Base-by-base conservation (phyloP, 106 monocot species). In the Dendrobium chrysotoxum region DNA sequence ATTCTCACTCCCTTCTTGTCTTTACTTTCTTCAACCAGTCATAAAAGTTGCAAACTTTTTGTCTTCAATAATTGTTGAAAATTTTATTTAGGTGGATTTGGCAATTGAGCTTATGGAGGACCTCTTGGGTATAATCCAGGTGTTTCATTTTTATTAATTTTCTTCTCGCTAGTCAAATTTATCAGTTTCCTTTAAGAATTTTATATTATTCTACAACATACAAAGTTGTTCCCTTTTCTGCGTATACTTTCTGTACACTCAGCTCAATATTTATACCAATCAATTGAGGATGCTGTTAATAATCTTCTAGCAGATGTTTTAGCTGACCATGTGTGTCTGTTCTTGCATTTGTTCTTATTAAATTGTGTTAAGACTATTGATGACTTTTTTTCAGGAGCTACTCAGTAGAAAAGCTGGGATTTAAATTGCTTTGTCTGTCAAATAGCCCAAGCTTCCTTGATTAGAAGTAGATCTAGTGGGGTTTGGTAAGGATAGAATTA, bases 71-170 rank as follows among this genome's bases (percentile, higher is more conserved):
- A 80, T 72, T 83, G 42, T 28, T 75, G 23, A 61, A 23, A 72
- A 9, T 68, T 70, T 70, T 70, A 31, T 31, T 68, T 40, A 98
- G 97, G 84, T 95, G 17, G 97, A 98, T 88, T 88, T 98, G 26
- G 80, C 88, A 74, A 82, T 95, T 80, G 97, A 98, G 80, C 88
- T 95, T 88, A 75, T 98, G 66, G 94, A 89, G 78, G 97, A 95
- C 72, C 89, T 98, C n/a, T 80, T 98, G 76, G 84, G 80, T 57
- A 72, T 84, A 58, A 88, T 98, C 57, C 97, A 97, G 94, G 97
- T 97, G 46, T 70, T 70, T 35, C 35, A 38, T 31, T 38, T 35
- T 23, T 25, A n/a, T 26, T 65, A 11, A 26, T 65, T 65, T 65
- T 65, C 7, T 26, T 65, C 25, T 26, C 8, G 25, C 64, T 2